A percentile compares a stretch with the other conserved stretches of the same genome.
These are phyloP conservation scores for Ulota crispa DNA, from an alignment of 225 moss, liverwort and hornwort genomes.

Conservation along the genomic window DNA sequence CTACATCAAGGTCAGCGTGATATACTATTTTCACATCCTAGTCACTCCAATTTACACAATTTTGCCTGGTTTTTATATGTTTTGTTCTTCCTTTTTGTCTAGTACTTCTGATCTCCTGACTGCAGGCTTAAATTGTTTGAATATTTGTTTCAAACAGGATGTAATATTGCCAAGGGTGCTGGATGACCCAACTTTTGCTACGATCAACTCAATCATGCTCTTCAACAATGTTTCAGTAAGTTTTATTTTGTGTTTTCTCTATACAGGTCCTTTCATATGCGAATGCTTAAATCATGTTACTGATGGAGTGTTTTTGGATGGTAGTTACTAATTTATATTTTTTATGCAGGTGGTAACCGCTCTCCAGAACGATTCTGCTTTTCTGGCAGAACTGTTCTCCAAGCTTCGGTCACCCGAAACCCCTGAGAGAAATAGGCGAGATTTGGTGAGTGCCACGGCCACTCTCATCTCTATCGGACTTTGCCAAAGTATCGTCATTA, in stretches of 20 bases:
- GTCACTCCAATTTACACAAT: neutral
- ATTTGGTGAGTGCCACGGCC: conserved; percentile 60
- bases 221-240: conserved; percentile 96
- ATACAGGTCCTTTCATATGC: neutral
- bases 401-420: conserved; percentile 82
- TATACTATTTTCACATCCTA: neutral
- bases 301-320: neutral
- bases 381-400: conserved; percentile 82
- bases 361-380: conserved; percentile 77
- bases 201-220: conserved; percentile 98
- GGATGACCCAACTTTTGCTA: conserved; percentile 96
- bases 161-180: conserved; percentile 93
- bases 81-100: neutral
- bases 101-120: conserved; percentile 5
- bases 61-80: neutral
- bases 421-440: conserved; percentile 73
- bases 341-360: conserved; percentile 82
- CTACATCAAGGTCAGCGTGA: conserved; percentile 81
- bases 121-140: conserved; percentile 11
- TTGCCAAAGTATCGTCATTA: neutral
- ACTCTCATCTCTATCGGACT: neutral
- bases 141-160: conserved; percentile 60
- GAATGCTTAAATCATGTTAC: neutral
- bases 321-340: conserved; percentile 14
- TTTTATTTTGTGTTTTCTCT: conserved; percentile 5